Evolutionary conservation across 768 basidiomycete genomes (phyloP), one percentile per base, ranked within the genome.

Genomic region (Paxillus ammoniavirescens): DNA sequence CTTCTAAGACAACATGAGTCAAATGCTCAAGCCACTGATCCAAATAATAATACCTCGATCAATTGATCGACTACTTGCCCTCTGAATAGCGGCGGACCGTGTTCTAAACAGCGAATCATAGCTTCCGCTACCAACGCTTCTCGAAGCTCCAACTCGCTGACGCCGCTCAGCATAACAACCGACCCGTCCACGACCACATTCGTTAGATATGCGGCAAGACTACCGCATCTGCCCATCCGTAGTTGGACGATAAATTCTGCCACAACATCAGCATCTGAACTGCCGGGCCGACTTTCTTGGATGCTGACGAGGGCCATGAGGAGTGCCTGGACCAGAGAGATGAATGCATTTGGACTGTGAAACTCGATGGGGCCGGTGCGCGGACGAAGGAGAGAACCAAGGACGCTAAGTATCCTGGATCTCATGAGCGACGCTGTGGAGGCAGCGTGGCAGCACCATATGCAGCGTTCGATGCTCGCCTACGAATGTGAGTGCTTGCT

Each of bases 361-460:
- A 74, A 67, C 1, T 68, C 59, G 44, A 79, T 75, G 9, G 73
- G 72, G 35, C 68, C 73, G 35, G 80, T 79, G 9, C 65, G 61
- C 49, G 77, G 66, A 60, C 73, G 72, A 58, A 84, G 52, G 62
- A 81, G 62, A 60, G 74, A 65, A 57, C 77, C 77, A 4, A 90
- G 71, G 9, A 71, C 68, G 9, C 73, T 73, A 15, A 89, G 59
- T 23, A 86, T 72, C 18, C 82, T 77, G 8, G 75, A 73, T 15
- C 82, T 76, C 46, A 78, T 68, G 15, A 60, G 59, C 8, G 77
- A 73, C 7, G 71, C 57, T 38, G 73, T 73, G 7, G 75, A 66
- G 1, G 82, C 82, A 8, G 86, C 86, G 57, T 79, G 81, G 59
- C 82, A 82, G 62, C 87, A 89, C 89, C 89, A 91, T 30, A 86